Conservation (phyloP, 805 yeast species). For the Saccharomyces eubayanus region DNA sequence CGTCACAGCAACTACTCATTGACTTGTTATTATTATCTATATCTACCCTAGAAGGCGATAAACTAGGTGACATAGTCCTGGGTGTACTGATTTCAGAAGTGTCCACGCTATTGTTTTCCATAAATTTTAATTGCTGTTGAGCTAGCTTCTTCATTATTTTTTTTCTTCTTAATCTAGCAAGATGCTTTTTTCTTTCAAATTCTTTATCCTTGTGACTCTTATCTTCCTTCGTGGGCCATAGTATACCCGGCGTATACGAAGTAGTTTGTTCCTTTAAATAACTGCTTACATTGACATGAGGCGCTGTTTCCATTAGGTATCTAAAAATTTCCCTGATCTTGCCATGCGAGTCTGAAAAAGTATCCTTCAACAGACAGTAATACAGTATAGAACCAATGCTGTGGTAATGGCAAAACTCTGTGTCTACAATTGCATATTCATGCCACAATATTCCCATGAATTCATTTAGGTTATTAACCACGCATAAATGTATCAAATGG, state of each 20-base stretch:
- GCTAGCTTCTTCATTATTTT: slow-evolving; percentile 72
- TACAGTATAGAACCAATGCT: slow-evolving; percentile 36
- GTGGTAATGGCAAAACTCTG: slow-evolving; percentile 33
- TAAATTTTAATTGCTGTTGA: slow-evolving; percentile 70
- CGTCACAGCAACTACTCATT: slow-evolving; percentile 8
- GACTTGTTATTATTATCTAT: neutral
- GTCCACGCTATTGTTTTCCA: slow-evolving; percentile 40
- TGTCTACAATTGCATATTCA: slow-evolving; percentile 30
- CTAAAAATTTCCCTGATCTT: slow-evolving; percentile 51
- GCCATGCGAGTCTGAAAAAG: slow-evolving; percentile 39
- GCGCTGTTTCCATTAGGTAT: slow-evolving; percentile 20
- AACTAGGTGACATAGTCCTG: slow-evolving; percentile 4
- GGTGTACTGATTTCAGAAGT: slow-evolving; percentile 10
- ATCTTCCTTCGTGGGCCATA: slow-evolving; percentile 22
- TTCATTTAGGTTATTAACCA: slow-evolving; percentile 35
- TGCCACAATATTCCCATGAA: slow-evolving; percentile 33
- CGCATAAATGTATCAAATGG: slow-evolving; percentile 62
- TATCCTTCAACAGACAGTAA: slow-evolving; percentile 36
- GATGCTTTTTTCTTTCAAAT: slow-evolving; percentile 50
- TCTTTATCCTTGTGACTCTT: slow-evolving; percentile 32
- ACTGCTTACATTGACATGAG: slow-evolving; percentile 27
- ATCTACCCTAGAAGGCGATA: neutral
- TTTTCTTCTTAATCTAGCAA: slow-evolving; percentile 62
- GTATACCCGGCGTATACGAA: slow-evolving; percentile 25
- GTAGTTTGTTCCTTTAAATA: slow-evolving; percentile 33